Conservation (phyloP, 768 basidiomycete genomes). For the Mycena chlorophos region DNA sequence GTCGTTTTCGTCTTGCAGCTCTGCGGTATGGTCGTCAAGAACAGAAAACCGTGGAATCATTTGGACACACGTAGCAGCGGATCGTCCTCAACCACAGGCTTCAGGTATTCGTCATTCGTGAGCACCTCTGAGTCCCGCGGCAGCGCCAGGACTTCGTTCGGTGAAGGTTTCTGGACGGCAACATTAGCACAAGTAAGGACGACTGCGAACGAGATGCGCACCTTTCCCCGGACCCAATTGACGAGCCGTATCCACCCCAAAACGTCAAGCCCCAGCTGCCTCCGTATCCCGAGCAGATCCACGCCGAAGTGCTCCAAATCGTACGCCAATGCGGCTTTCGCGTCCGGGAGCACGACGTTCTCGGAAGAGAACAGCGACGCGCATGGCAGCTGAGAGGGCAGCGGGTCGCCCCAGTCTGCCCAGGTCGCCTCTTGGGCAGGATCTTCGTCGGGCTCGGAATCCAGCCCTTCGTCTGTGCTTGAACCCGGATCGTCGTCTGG, state of each 20-base stretch:
- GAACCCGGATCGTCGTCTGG: too few species aligned
- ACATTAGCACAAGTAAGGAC: background rate
- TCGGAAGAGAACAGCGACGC: too few species aligned
- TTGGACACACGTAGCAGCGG: conserved; percentile 77
- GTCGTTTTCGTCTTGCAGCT: conserved; percentile 64
- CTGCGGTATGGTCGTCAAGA: conserved; percentile 35
- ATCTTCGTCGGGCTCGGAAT: too few species aligned
- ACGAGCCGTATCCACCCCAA: conserved; percentile 79
- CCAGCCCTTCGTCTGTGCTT: too few species aligned
- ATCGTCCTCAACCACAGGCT: conserved; percentile 83
- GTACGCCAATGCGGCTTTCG: too few species aligned
- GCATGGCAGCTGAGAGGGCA: too few species aligned
- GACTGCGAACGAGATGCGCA: conserved; percentile 28
- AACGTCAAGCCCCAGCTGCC: conserved; percentile 64
- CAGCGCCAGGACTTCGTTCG: conserved; percentile 46
- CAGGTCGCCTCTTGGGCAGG: too few species aligned
- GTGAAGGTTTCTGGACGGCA: conserved; percentile 50
- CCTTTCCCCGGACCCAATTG: conserved; percentile 84
- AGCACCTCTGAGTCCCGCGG: conserved; percentile 65
- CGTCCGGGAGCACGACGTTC: too few species aligned
- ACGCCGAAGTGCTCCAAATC: too few species aligned
- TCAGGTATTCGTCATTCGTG: conserved; percentile 74
- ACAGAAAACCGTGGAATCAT: background rate
- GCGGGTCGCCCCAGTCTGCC: too few species aligned
- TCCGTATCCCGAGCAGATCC: conserved; percentile 8